Conservation (phyloP, 2,329 filamentous ascomycete genomes). For the Exophiala viscosa region DNA sequence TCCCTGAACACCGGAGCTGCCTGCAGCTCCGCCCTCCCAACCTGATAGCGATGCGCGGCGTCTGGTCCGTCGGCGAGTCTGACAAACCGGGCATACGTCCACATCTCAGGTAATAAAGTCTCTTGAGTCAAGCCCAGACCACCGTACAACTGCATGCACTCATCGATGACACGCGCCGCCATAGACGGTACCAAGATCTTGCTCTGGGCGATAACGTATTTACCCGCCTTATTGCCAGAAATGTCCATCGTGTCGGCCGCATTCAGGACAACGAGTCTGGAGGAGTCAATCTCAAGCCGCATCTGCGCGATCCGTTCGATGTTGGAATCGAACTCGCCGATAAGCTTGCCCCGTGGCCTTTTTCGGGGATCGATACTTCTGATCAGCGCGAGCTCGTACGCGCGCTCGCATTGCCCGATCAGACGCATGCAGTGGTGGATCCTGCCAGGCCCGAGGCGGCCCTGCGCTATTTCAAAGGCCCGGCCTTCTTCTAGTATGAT, state of each 20-base stretch:
- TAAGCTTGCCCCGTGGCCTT: slow-evolving; percentile 77
- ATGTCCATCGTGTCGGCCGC: slow-evolving; percentile 85
- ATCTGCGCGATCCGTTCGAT: slow-evolving; percentile 82
- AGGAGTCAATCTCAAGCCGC: slow-evolving; percentile 78
- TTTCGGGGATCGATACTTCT: slow-evolving; percentile 79
- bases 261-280: slow-evolving; percentile 77
- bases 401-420: slow-evolving; percentile 76
- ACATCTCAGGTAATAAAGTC: slow-evolving; percentile 69
- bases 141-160: slow-evolving; percentile 47
- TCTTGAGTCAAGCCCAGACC: slow-evolving; percentile 80
- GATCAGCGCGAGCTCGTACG: slow-evolving; percentile 82
- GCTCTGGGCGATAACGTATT: slow-evolving; percentile 63
- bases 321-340: slow-evolving; percentile 79
- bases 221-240: slow-evolving; percentile 73
- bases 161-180: slow-evolving; percentile 23
- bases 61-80: slow-evolving; percentile 80
- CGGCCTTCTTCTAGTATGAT: slow-evolving; percentile 79
- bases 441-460: slow-evolving; percentile 77
- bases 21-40: slow-evolving; percentile 33
- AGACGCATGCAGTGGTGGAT: slow-evolving; percentile 86
- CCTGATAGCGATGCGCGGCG: slow-evolving; percentile 67
- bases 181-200: slow-evolving; percentile 14
- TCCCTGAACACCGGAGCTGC: background rate
- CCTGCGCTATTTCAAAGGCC: slow-evolving; percentile 90
- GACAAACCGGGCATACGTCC: slow-evolving; percentile 68